Conservation (phyloP, 148 eudicot species). For the Arbutus unedo region DNA sequence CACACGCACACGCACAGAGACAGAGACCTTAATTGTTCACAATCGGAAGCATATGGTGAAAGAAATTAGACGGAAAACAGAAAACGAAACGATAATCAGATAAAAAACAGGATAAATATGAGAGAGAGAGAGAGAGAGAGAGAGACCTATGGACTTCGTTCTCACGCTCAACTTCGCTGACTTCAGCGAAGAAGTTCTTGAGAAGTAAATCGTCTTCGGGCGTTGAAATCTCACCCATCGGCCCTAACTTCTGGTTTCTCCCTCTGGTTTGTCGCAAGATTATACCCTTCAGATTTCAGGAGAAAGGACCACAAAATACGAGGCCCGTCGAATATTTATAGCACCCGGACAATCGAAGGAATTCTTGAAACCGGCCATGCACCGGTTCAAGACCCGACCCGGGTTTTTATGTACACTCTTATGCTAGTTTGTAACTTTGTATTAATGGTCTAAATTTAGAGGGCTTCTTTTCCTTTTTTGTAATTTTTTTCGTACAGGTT, state of each 20-base stretch:
- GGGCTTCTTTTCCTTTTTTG: too few relatives aligned
- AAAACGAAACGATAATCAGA: background rate
- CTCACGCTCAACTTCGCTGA: slow-evolving; percentile 85
- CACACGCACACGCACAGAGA: too few relatives aligned
- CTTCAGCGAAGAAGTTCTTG: slow-evolving; percentile 75
- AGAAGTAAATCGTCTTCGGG: slow-evolving; percentile 65
- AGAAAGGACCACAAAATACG: background rate
- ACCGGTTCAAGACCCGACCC: background rate
- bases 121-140: background rate
- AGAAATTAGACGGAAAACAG: background rate
- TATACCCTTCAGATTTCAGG: background rate
- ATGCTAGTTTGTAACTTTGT: too few relatives aligned
- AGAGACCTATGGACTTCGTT: slow-evolving; percentile 75
- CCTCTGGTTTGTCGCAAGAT: background rate
- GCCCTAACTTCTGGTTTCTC: background rate
- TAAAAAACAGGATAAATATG: background rate
- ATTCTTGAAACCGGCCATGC: background rate
- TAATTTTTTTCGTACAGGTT: too few relatives aligned
- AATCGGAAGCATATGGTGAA: background rate
- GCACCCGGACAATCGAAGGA: background rate
- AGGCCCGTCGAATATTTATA: background rate
- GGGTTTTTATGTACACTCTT: background rate
- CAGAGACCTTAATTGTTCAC: background rate
- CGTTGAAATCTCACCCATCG: slow-evolving; percentile 36
- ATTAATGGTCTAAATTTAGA: too few relatives aligned